phyloP scores from a whole-genome alignment of 129 eudicot genomes.

The Oenanthe sinensis region DNA sequence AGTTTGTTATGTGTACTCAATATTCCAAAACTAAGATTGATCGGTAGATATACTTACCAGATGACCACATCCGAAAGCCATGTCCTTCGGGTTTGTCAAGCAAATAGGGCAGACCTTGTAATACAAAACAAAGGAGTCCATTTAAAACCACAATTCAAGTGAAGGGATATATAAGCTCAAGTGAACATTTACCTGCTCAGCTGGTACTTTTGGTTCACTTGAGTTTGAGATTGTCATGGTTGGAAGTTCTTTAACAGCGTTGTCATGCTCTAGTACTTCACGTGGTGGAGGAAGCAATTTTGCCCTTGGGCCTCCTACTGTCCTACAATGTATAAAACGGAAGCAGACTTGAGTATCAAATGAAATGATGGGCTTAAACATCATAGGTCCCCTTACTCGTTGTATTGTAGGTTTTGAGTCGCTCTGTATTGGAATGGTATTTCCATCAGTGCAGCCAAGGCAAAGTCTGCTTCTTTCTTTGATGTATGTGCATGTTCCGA shows the following conservation, averaged over 20 bases:
- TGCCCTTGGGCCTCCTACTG: slow-evolving; percentile 3
- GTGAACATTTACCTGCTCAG: slow-evolving; percentile 28
- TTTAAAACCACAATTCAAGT: background rate
- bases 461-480: slow-evolving; percentile 54
- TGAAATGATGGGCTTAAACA: no score
- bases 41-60: slow-evolving; percentile 28
- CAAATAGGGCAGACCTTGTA: slow-evolving; percentile 48
- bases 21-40: background rate
- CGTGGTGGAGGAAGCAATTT: slow-evolving; percentile 48
- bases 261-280: slow-evolving; percentile 36
- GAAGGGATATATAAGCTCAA: no score
- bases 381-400: background rate
- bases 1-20: background rate
- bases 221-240: slow-evolving; percentile 6
- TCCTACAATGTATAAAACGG: slow-evolving; percentile 11
- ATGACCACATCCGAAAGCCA: slow-evolving; percentile 68
- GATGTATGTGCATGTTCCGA: slow-evolving; percentile 30
- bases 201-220: slow-evolving; percentile 19
- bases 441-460: slow-evolving; percentile 68
- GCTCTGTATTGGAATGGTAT: slow-evolving; percentile 76
- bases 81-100: slow-evolving; percentile 45
- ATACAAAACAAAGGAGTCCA: background rate
- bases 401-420: slow-evolving; percentile 38
- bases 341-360: background rate
- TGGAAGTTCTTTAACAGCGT: slow-evolving; percentile 21